Conservation (phyloP, 352 stramenopile genomes). For the Thalassiosira allenii region DNA sequence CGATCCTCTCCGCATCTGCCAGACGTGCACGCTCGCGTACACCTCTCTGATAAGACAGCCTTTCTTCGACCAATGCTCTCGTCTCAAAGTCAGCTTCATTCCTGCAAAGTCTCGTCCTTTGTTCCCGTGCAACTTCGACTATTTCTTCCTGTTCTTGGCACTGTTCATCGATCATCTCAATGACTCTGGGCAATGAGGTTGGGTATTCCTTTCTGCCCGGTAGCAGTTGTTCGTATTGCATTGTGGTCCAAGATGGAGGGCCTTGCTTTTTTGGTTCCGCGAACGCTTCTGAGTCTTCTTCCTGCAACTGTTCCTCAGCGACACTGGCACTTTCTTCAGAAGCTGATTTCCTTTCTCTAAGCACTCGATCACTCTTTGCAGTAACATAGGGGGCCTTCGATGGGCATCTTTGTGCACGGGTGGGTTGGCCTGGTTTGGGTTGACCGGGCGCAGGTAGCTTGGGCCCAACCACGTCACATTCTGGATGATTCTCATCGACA, state of each 20-base stretch:
- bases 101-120: constrained; percentile 59
- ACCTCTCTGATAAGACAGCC: constrained; percentile 57
- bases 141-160: constrained; percentile 49
- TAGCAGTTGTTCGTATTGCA: constrained; percentile 55
- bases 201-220: constrained; percentile 57
- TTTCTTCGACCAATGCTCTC: constrained; percentile 56
- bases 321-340: too few relatives aligned
- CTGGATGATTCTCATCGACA: constrained; percentile 35
- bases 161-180: constrained; percentile 61
- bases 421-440: not conserved
- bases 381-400: too few relatives aligned
- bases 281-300: too few relatives aligned
- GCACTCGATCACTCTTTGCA: constrained; percentile 37
- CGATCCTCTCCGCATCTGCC: constrained; percentile 62
- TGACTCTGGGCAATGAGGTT: constrained; percentile 38
- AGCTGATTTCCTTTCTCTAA: constrained; percentile 39
- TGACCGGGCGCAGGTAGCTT: constrained; percentile 11
- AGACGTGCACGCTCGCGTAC: constrained; percentile 55
- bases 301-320: too few relatives aligned
- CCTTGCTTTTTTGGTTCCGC: constrained; percentile 14
- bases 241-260: constrained; percentile 41
- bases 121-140: constrained; percentile 41
- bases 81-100: constrained; percentile 48
- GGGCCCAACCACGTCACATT: constrained; percentile 30
- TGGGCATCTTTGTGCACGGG: too few relatives aligned